Evolutionary conservation across 176 grass and related monocot genomes (phyloP), one percentile per base, ranked within the genome.

Genomic region (Musa acuminata): DNA sequence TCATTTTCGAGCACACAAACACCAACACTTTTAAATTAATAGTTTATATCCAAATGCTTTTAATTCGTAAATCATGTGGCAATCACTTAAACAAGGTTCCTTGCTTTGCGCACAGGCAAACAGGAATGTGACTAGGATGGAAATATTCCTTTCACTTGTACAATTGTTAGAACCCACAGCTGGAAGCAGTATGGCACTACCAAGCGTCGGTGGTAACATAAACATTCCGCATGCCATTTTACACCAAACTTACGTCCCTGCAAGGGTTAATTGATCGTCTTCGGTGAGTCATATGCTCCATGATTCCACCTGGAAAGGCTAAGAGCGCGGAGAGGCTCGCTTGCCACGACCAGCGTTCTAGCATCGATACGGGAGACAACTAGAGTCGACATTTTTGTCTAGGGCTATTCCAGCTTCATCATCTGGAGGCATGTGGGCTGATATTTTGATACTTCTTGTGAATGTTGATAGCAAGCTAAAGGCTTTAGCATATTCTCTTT

Each of bases 331-430:
- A 81, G 73, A 69, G 59, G 14, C 69, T 78, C 49, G 62, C 82
- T 85, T 84, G 85, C 93, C 74, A 85, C 92, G 93, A 90, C 90
- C 85, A 90, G 93, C 85, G 84, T 97, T 88, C 67, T 65, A 74
- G 29, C 69, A 75, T 71, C 72, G 62, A 55, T 62, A 70, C 74
- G 72, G 83, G 55, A 43, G 26, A 48, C 66, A 8, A 62, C 17
- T 7, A 48, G 12, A 14, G 66, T 11, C 57, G n/a, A 17, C 11
- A 13, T 50, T 71, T 21, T 71, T 50, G 13, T 71, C 17, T 21
- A 49, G 16, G 35, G 2, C 7, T 71, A 51, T 21, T 71, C 17
- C 68, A 71, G 8, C 43, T 10, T 71, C 19, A 51, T 51, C 48
- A 71, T 43, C 51, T 20, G 68, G 19, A 22, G 20, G 68, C 27